phyloP scores from a whole-genome alignment of 228 moss, liverwort and hornwort species.

The Sphagnum magellanicum region DNA sequence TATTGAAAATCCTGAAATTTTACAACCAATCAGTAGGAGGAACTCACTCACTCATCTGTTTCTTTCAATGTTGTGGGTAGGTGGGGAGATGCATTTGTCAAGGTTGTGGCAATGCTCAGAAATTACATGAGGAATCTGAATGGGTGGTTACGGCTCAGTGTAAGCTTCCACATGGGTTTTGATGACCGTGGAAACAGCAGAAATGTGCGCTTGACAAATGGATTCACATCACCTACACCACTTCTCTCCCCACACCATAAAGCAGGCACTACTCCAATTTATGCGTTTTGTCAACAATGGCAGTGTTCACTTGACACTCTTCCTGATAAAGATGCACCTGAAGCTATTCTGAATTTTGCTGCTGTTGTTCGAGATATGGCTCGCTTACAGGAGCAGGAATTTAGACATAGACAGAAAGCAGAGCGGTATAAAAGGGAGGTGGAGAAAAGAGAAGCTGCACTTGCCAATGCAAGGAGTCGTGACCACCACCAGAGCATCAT shows the following conservation, averaged over 20 bases:
- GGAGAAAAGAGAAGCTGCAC: slow-evolving; percentile 30
- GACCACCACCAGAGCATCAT: slow-evolving; percentile 8
- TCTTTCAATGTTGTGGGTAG: slow-evolving; percentile 7
- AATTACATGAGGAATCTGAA: slow-evolving; percentile 63
- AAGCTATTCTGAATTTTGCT: slow-evolving; percentile 59
- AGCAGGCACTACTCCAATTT: slow-evolving; percentile 34
- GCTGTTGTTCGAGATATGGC: slow-evolving; percentile 63
- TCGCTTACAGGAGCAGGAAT: slow-evolving; percentile 62
- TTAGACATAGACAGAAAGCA: slow-evolving; percentile 36
- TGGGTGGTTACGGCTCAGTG: slow-evolving; percentile 59
- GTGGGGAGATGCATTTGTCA: slow-evolving; percentile 42
- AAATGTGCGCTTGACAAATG: not conserved
- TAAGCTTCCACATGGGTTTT: slow-evolving; percentile 34
- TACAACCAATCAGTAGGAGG: no score
- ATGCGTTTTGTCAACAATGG: slow-evolving; percentile 57
- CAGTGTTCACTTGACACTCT: slow-evolving; percentile 54
- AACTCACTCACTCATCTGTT: no score
- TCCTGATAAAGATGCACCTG: slow-evolving; percentile 49
- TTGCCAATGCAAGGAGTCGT: slow-evolving; percentile 21
- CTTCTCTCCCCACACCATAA: slow-evolving; percentile 11
- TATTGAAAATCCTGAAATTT: no score
- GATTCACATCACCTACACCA: slow-evolving; percentile 29
- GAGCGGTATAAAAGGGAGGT: slow-evolving; percentile 33
- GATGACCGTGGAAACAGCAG: slow-evolving; percentile 35
- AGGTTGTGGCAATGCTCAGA: slow-evolving; percentile 37